These are phyloP conservation scores for Mycena floridula DNA, from an alignment of 768 basidiomycete genomes.

Conservation along the genomic window DNA sequence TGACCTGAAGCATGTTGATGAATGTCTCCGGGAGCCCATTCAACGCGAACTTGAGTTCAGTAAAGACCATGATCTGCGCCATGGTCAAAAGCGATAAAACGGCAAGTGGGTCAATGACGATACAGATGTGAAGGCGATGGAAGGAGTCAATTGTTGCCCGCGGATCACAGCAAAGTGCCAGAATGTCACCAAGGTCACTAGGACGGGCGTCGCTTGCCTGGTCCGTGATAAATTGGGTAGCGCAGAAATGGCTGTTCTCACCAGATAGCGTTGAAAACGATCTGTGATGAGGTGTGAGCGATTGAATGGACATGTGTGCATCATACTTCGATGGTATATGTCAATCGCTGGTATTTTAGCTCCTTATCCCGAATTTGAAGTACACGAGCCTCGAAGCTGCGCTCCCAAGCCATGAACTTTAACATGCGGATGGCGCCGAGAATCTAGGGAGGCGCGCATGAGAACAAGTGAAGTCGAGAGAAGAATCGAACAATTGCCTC, in stretches of 20 bases:
- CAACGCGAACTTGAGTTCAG: constrained; percentile 82
- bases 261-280: background rate
- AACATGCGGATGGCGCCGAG: constrained; percentile 89
- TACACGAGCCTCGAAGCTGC: constrained; percentile 77
- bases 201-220: no score
- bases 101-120: no score
- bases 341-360: constrained; percentile 77
- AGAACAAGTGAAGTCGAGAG: no score
- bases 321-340: constrained; percentile 77
- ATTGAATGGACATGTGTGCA: no score
- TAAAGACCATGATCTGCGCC: constrained; percentile 56
- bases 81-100: no score
- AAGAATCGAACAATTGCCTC: no score
- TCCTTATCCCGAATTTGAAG: constrained; percentile 73
- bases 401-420: constrained; percentile 96
- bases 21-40: constrained; percentile 88
- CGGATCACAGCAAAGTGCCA: no score
- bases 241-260: constrained; percentile 40
- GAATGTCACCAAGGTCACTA: no score
- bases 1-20: constrained; percentile 81
- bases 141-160: no score
- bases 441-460: no score
- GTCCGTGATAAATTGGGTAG: no score
- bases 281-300: background rate
- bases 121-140: no score